Evolutionary conservation across 148 eudicot genomes (phyloP), one percentile per base, ranked within the genome.

Genomic region (Rhododendron henanense): DNA sequence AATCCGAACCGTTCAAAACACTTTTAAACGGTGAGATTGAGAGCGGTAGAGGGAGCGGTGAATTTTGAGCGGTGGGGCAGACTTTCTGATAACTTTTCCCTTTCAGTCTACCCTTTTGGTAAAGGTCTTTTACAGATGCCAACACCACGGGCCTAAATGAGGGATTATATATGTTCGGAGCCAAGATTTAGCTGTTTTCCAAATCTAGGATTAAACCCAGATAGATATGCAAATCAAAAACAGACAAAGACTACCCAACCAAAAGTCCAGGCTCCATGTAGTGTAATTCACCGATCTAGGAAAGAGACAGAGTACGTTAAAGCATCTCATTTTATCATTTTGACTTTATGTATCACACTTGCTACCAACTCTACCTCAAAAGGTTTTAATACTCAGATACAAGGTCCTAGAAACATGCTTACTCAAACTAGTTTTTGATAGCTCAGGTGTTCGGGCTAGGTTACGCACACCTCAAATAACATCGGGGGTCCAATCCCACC

Each of bases 271-370:
- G 37, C 39, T 28, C 73, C 14, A n/a, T 65, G 31, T 65, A n/a
- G 33, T 65, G 73, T 65, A 65, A n/a, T 65, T 65, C 73, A 9
- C 31, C 33, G 39, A 31, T 39, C 45, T 73, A 37, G 45, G 79
- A 75, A 39, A 75, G 4, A 37, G 79, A 75, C 79, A 75, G 47
- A 75, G n/a, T 75, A 75, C 39, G 79, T 75, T 39, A 75, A 47
- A 19, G 79, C 79, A 39, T 75, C 39, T 75, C 79, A 75, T 75
- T 75, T 39, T 75, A 48, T 75, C n/a, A 75, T 37, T 71, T 75
- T 35, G 47, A 35, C 47, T 37, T 75, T 41, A 39, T 75, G 78
- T 33, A 73, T 75, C 76, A 18, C 55, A 78, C 1, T 13, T 78
- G 55, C 81, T 47, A 78, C 81, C 81, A 45, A 78, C 55, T 47